These are phyloP conservation scores for Styphnolobium japonicum DNA, from an alignment of 306 rosid genomes.

Conservation along the genomic window DNA sequence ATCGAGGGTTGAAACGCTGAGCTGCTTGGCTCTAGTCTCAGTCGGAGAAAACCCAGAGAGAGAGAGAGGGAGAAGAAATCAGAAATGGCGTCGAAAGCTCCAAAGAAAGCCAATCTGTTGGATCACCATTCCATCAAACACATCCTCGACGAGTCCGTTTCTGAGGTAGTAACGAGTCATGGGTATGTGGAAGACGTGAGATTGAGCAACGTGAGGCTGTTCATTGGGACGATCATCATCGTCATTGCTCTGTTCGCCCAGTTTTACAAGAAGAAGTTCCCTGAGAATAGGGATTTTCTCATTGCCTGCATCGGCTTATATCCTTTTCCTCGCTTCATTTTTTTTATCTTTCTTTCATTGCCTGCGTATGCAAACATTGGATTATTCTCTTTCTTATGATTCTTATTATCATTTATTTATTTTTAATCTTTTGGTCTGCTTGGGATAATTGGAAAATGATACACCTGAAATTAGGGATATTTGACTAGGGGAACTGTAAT, in stretches of 20 bases:
- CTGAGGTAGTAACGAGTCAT: conserved; percentile 72
- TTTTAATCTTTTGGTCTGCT: background rate
- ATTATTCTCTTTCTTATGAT: no score
- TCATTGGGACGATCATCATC: conserved; percentile 68
- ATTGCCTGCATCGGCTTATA: conserved; percentile 77
- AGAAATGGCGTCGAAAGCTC: conserved; percentile 48
- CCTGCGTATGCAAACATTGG: no score
- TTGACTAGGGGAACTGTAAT: background rate
- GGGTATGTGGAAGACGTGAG: conserved; percentile 88
- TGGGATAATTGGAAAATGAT: background rate
- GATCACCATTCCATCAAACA: conserved; percentile 88
- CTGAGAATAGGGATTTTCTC: conserved; percentile 85
- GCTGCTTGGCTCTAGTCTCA: background rate
- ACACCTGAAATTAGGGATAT: background rate
- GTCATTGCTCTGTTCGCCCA: conserved; percentile 86
- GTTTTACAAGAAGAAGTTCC: conserved; percentile 91
- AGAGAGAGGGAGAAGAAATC: conserved; percentile 32
- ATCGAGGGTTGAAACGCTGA: background rate
- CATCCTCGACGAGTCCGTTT: conserved; percentile 81
- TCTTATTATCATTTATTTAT: no score
- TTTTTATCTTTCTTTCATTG: background rate
- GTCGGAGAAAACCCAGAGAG: background rate
- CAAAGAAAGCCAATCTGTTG: conserved; percentile 83
- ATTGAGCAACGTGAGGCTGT: conserved; percentile 71
- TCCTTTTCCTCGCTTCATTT: conserved; percentile 41